Base-by-base conservation (phyloP, 2,329 filamentous ascomycete genomes). In the Ascochyta viciae-villosae region DNA sequence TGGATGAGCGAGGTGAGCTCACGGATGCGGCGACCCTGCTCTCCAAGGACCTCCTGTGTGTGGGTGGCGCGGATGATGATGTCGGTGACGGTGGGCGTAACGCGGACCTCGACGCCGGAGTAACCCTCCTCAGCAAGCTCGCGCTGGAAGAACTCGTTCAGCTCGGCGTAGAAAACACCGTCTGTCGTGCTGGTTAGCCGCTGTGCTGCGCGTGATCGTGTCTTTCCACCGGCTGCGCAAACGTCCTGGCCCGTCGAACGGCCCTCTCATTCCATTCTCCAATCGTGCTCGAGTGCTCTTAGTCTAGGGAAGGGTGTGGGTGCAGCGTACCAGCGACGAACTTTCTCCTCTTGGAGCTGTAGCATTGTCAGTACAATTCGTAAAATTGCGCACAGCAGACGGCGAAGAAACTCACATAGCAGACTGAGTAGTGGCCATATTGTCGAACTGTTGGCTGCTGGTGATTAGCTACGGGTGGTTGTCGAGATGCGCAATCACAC, bases 81-180 rank as follows among this genome's bases (percentile, higher is more conserved):
- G 85, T 98, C 95, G 86, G 95, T 99, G 80, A 99, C 95, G 81
- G 95, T 99, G 73, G 95, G 95, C 75, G 95, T 99, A 76, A 99
- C 95, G 87, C 96, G 92, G 85, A 99, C 95, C 87, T 99, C 96
- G 81, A 99, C 95, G 81, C 95, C 95, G 56, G 95, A 99, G 89
- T 99, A 99, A 76, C 95, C 95, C 86, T 99, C 96, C 89, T 99
- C 95, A 80, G 95, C 95, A 80, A 99, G 87, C 86, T 99, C 95
- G 83, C 95, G 94, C 89, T 98, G 95, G 92, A 99, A 99, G 90
- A 99, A 99, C 87, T 99, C 95, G 90, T 99, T 99, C 83, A 99
- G 86, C 86, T 99, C 95, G 86, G 95, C 95, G 84, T 97, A 99
- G 91, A 99, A 99, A 78, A 99, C 95, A 89, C 95, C 95, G 84